phyloP scores from a whole-genome alignment of 305 asterid species.

The Fraxinus sp. region DNA sequence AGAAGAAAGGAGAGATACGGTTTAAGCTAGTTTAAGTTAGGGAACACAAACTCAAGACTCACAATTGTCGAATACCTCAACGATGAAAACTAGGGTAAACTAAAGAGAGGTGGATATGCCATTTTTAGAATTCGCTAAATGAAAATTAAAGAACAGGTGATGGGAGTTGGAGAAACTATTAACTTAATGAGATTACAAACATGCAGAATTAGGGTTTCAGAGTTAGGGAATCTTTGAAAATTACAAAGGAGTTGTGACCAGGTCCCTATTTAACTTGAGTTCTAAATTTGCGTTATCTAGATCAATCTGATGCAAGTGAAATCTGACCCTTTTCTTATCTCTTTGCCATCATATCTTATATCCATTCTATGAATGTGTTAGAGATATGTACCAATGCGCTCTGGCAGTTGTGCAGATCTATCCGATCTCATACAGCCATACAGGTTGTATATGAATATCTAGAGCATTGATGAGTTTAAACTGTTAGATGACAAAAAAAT shows the following conservation, averaged over 20 bases:
- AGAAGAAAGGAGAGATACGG: background rate
- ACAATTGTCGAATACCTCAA: background rate
- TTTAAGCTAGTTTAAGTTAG: background rate
- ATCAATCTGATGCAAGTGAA: constrained; percentile 5
- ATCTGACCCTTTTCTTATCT: background rate
- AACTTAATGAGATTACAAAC: background rate
- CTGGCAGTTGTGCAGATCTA: background rate
- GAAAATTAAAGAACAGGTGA: background rate
- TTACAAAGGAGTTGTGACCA: background rate
- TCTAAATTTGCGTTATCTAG: background rate
- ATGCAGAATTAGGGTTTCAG: background rate
- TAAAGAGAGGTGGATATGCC: background rate
- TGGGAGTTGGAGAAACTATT: background rate
- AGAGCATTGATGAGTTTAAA: constrained; percentile 7
- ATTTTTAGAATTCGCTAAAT: background rate
- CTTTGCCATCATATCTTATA: background rate
- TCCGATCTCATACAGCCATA: constrained; percentile 9
- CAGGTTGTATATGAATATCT: background rate
- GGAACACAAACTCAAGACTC: background rate
- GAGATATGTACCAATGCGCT: background rate
- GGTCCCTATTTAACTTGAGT: background rate
- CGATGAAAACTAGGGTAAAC: background rate
- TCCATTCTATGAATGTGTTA: constrained; percentile 2
- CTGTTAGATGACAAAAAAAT: background rate
- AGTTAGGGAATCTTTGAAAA: background rate